Evolutionary conservation across 257 asterid genomes (phyloP).

Genomic region (Ballota nigra): DNA sequence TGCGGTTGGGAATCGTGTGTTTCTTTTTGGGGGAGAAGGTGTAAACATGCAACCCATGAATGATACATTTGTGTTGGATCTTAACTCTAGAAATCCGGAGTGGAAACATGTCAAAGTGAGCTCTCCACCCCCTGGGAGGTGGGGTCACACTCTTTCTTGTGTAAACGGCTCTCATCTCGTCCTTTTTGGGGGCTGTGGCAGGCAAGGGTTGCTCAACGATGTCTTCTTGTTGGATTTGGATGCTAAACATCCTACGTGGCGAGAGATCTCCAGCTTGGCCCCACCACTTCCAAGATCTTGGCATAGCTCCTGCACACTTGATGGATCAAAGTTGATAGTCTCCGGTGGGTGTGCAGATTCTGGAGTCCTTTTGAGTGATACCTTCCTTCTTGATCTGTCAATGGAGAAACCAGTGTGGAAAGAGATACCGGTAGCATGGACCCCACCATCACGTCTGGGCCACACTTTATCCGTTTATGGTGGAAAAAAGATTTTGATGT

Average conservation of each 20-base stretch:
- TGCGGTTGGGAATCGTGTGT: conserved; percentile 90
- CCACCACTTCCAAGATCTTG: conserved; percentile 97
- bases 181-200: conserved; percentile 92
- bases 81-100: conserved; percentile 72
- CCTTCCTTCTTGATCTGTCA: conserved; percentile 81
- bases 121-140: conserved; percentile 92
- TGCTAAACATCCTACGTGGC: conserved; percentile 85
- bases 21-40: conserved; percentile 95
- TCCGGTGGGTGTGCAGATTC: conserved; percentile 98
- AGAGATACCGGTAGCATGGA: conserved; percentile 88
- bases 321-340: conserved; percentile 87
- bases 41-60: conserved; percentile 98
- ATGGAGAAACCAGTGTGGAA: conserved; percentile 82
- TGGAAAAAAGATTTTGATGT: conserved; percentile 85
- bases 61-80: conserved; percentile 84
- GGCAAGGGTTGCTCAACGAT: conserved; percentile 88
- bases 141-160: conserved; percentile 98
- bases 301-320: conserved; percentile 98
- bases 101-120: conserved; percentile 83
- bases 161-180: conserved; percentile 87
- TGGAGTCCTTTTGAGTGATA: conserved; percentile 82
- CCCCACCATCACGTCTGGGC: conserved; percentile 93
- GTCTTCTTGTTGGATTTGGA: conserved; percentile 90
- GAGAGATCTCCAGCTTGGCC: conserved; percentile 86
- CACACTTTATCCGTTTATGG: conserved; percentile 80